These are phyloP conservation scores for Rhodotorula sphaerocarpa DNA, from an alignment of 768 basidiomycete species.

Conservation along the genomic window DNA sequence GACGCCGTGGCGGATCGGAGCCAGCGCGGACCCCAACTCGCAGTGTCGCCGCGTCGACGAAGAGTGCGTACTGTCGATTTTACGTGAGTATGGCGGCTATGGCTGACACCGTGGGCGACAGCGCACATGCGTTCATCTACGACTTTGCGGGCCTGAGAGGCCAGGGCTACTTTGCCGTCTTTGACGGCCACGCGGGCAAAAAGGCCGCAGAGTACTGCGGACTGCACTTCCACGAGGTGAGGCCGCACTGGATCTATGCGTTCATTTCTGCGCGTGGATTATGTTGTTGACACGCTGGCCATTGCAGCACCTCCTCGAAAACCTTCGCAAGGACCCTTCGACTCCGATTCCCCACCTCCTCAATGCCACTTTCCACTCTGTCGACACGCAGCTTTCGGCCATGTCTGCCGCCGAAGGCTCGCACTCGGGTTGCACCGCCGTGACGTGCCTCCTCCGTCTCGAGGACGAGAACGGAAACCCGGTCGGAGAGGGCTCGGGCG, in stretches of 20 bases:
- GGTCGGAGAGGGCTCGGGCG: conserved; percentile 22
- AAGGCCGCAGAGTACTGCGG: conserved; percentile 99
- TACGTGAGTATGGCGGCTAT: too few species aligned
- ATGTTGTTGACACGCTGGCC: not conserved
- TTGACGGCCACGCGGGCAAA: conserved; percentile 97
- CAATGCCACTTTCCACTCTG: conserved; percentile 88
- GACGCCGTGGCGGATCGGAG: conserved; percentile 56
- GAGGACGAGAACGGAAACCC: conserved; percentile 63
- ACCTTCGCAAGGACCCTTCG: conserved; percentile 53
- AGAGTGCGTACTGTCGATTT: conserved; percentile 57
- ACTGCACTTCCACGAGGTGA: conserved; percentile 79
- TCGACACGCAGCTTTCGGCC: conserved; percentile 71
- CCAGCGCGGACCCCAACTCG: conserved; percentile 67
- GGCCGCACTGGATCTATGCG: too few species aligned
- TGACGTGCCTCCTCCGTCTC: conserved; percentile 85
- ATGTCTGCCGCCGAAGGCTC: conserved; percentile 83
- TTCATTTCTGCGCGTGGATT: too few species aligned
- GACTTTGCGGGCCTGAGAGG: conserved; percentile 79
- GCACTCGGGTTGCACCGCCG: conserved; percentile 85
- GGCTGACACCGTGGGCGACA: not conserved
- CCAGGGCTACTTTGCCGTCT: conserved; percentile 96
- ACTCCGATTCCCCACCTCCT: conserved; percentile 72
- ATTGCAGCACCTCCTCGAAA: conserved; percentile 57
- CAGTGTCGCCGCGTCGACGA: conserved; percentile 89
- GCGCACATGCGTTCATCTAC: conserved; percentile 74